A percentile compares a stretch with the other conserved stretches of the same genome.
phyloP scores from a whole-genome alignment of 805 yeast species.

The Grigorovia yakushimaensis region DNA sequence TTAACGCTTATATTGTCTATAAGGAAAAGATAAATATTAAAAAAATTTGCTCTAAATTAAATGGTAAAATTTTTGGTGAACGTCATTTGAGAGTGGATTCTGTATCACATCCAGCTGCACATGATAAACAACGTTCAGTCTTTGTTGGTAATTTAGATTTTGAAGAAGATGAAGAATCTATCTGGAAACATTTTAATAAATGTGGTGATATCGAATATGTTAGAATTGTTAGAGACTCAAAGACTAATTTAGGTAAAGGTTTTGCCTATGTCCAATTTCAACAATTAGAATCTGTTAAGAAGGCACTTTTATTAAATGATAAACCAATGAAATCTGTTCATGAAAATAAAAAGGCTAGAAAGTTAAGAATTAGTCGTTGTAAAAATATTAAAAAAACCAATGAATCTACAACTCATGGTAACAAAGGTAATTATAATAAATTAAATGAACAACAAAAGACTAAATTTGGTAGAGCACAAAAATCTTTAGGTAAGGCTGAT shows the following conservation, averaged over 20 bases:
- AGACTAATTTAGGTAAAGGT: slow-evolving; percentile 94
- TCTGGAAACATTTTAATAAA: slow-evolving; percentile 69
- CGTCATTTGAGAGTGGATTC: slow-evolving; percentile 87
- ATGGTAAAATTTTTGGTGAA: slow-evolving; percentile 57
- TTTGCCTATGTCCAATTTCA: slow-evolving; percentile 91
- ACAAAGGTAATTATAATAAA: slow-evolving; percentile 14
- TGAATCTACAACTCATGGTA: slow-evolving; percentile 6
- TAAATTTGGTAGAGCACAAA: slow-evolving; percentile 68
- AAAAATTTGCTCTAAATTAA: slow-evolving; percentile 34
- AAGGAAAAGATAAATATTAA: slow-evolving; percentile 38
- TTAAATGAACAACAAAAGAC: slow-evolving; percentile 64
- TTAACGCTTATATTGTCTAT: slow-evolving; percentile 85
- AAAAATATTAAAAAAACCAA: slow-evolving; percentile 32
- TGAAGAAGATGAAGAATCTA: slow-evolving; percentile 80
- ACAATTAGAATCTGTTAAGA: slow-evolving; percentile 62
- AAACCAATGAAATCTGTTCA: slow-evolving; percentile 40
- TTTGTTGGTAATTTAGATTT: slow-evolving; percentile 93
- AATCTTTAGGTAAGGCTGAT: slow-evolving; percentile 71
- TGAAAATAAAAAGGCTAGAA: slow-evolving; percentile 18
- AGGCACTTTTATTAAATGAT: slow-evolving; percentile 70
- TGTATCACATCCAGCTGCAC: slow-evolving; percentile 81
- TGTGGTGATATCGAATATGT: slow-evolving; percentile 78
- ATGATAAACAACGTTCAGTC: slow-evolving; percentile 72
- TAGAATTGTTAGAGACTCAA: slow-evolving; percentile 81
- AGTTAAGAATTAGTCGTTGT: slow-evolving; percentile 66